Percentiles rank a stretch among this genome's conserved stretches.
Conservation (phyloP, 306 rosid species). For the Cucurbita moschata region DNA sequence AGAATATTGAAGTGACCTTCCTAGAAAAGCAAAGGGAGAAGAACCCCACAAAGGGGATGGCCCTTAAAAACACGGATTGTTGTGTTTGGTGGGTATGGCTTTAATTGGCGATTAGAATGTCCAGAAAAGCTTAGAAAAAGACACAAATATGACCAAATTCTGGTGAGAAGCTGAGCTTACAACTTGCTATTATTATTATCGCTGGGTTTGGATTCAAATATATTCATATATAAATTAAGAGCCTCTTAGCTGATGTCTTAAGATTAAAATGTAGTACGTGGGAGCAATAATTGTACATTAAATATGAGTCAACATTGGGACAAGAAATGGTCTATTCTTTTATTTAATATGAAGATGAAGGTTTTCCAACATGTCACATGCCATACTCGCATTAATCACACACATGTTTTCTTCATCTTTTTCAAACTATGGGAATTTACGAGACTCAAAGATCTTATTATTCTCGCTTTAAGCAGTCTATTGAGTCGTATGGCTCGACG, state of each 20-base stretch:
- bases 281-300: slow-evolving; percentile 12
- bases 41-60: not conserved
- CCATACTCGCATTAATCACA: slow-evolving; percentile 45
- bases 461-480: slow-evolving; percentile 10
- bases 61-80: not conserved
- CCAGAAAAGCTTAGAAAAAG: slow-evolving; percentile 24
- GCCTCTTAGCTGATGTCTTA: slow-evolving; percentile 15
- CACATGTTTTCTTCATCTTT: not conserved
- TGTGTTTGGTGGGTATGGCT: not conserved
- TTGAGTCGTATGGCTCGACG: slow-evolving; percentile 8
- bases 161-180: slow-evolving; percentile 23
- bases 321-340: slow-evolving; percentile 30
- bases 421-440: slow-evolving; percentile 12
- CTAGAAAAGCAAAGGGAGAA: not conserved
- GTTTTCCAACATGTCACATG: slow-evolving; percentile 58
- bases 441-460: slow-evolving; percentile 27
- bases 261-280: slow-evolving; percentile 4
- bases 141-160: slow-evolving; percentile 25
- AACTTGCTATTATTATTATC: slow-evolving; percentile 18
- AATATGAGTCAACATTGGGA: slow-evolving; percentile 18
- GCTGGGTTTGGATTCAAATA: slow-evolving; percentile 1
- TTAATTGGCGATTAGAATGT: slow-evolving; percentile 20
- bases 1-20: not conserved
- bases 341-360: slow-evolving; percentile 34
- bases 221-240: not conserved